phyloP scores from a whole-genome alignment of 176 grass and related monocot species.

The Pontederia crassipes region DNA sequence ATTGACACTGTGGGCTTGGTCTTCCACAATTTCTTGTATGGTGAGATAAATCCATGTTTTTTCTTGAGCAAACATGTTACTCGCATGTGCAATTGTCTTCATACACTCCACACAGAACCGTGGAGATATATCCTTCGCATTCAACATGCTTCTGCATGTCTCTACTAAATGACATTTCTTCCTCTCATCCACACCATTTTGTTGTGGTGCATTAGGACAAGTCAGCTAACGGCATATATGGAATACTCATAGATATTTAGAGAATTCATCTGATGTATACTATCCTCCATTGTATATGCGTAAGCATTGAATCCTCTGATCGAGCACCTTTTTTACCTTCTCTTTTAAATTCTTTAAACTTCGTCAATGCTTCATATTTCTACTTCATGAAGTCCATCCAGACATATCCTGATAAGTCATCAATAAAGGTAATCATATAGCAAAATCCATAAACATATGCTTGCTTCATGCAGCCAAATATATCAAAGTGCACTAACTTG shows the following conservation, averaged over 20 bases:
- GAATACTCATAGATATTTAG: not conserved
- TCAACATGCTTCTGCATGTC: slow-evolving; percentile 1
- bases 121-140: slow-evolving; percentile 4
- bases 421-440: not conserved
- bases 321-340: slow-evolving; percentile 1
- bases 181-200: not conserved
- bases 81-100: not conserved
- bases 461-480: too few species aligned
- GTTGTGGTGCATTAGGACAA: slow-evolving; percentile 4
- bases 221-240: slow-evolving; percentile 10
- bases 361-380: not conserved
- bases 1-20: not conserved
- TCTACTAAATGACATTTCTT: slow-evolving; percentile 9
- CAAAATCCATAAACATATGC: too few species aligned
- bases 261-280: slow-evolving; percentile 14
- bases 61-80: not conserved
- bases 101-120: slow-evolving; percentile 16
- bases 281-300: slow-evolving; percentile 5
- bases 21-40: slow-evolving; percentile 11
- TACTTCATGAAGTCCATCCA: slow-evolving; percentile 13
- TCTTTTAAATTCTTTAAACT: slow-evolving; percentile 9
- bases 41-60: slow-evolving; percentile 5
- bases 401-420: not conserved
- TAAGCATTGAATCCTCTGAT: not conserved
- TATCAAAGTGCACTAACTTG: too few species aligned